Percentiles rank a stretch among this genome's conserved stretches.
phyloP scores from a whole-genome alignment of 352 stramenopile species.

The Pythium folliculosum region DNA sequence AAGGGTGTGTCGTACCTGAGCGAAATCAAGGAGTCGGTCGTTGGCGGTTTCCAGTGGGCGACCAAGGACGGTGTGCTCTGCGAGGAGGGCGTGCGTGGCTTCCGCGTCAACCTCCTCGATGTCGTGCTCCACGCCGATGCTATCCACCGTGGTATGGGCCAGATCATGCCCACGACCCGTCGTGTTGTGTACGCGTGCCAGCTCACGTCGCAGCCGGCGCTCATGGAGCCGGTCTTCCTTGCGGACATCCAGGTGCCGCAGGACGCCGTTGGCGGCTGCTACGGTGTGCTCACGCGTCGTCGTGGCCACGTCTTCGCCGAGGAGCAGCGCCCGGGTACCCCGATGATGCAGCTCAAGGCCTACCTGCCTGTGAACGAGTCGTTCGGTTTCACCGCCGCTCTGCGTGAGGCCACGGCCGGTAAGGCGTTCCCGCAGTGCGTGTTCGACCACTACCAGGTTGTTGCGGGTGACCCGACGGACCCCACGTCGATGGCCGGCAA shows the following conservation, averaged over 20 bases:
- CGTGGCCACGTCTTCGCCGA: conserved; percentile 99
- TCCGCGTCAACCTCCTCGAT: conserved; percentile 98
- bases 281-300: conserved; percentile 98
- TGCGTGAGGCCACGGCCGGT: conserved; percentile 98
- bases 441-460: conserved; percentile 99
- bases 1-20: conserved; percentile 99
- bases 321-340: conserved; percentile 97
- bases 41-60: conserved; percentile 99
- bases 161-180: conserved; percentile 99
- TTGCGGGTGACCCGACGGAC: conserved; percentile 93
- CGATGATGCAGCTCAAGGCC: conserved; percentile 98
- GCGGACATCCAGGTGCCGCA: conserved; percentile 98
- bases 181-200: conserved; percentile 98
- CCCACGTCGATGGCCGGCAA: conserved; percentile 94
- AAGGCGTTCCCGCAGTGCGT: conserved; percentile 99
- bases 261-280: conserved; percentile 98
- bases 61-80: conserved; percentile 97
- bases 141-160: conserved; percentile 99
- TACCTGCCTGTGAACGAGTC: conserved; percentile 99
- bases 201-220: conserved; percentile 91
- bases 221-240: conserved; percentile 99
- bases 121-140: conserved; percentile 99
- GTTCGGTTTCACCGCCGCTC: conserved; percentile 99
- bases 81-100: conserved; percentile 97
- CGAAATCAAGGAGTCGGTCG: conserved; percentile 99